Base-by-base conservation (phyloP, 495 filamentous ascomycete species). In the Daldinia vernicosa region DNA sequence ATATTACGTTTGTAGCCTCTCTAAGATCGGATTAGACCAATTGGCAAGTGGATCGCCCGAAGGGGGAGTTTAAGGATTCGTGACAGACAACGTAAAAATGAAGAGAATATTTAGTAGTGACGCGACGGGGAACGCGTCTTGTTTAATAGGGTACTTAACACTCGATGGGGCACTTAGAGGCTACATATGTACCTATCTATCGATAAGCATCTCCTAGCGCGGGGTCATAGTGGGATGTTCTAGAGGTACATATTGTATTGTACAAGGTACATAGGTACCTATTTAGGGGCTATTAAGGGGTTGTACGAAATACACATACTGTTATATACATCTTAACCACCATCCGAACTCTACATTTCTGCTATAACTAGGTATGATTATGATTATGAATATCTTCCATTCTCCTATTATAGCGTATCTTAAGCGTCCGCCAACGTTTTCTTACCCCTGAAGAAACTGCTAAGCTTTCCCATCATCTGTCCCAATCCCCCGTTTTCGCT, bases 371-470 rank as follows among this genome's bases (percentile, higher is more conserved):
- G n/a, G n/a, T n/a, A 47, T 22, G 2, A 19, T 47, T 47, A 19
- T 19, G 40, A 45, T 22, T 12, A 19, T 45, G n/a, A 3, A 7
- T 47, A 47, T 22, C 9, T 24, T 17, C 39, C 19, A 37, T 40
- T 6, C 7, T 17, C 6, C 5, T 1, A 8, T 17, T 5, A 6
- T 11, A 6, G 7, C 15, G 11, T 15, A 26, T 15, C 24, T 22
- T 28, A 52, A 26, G 24, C 11, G 50, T 30, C 19, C 24, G 11
- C 8, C 14, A 17, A 9, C 8, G 6, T 30, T 54, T 65, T 75
- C 66, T 86, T 89, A 22, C 77, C 78, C 65, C 79, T 80, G 67
- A 89, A 90, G 60, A 92, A 92, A 9, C 64, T 72, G 57, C 84
- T 82, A 68, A 90, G 76, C 50, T 79, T 80, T 14, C 81, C 82